Percentiles rank a stretch among this genome's conserved stretches.
These are phyloP conservation scores for Botryosphaeria agaves DNA, from an alignment of 2,329 filamentous ascomycete species.

Conservation along the genomic window DNA sequence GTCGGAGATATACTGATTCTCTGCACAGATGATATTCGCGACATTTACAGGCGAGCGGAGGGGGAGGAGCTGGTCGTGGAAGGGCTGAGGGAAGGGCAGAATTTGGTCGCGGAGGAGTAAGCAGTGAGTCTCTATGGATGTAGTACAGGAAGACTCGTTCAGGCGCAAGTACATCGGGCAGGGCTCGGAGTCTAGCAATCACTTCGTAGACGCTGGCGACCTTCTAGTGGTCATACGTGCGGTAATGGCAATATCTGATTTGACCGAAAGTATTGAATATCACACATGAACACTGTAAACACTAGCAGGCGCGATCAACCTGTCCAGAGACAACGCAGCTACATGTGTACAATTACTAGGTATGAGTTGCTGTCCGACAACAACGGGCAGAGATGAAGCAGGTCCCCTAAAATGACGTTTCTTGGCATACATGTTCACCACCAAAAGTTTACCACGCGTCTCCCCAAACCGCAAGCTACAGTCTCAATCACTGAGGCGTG, in stretches of 20 bases:
- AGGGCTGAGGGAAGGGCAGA: constrained; percentile 64
- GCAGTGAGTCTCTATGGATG: not conserved
- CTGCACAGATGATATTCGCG: constrained; percentile 66
- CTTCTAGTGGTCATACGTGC: not conserved
- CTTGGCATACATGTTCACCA: no score
- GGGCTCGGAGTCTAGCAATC: not conserved
- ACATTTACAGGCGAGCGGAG: constrained; percentile 73
- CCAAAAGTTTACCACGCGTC: no score
- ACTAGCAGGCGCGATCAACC: no score
- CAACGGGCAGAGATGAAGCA: no score
- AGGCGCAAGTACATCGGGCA: not conserved
- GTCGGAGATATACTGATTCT: constrained; percentile 4
- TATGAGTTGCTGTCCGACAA: no score
- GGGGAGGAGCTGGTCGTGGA: constrained; percentile 80
- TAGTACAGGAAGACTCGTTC: not conserved
- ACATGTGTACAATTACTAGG: no score
- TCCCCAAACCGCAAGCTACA: not conserved
- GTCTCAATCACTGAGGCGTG: constrained; percentile 1
- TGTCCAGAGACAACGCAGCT: no score
- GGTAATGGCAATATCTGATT: not conserved
- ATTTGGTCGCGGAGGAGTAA: constrained; percentile 47
- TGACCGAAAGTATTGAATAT: not conserved
- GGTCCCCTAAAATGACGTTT: no score
- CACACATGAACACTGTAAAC: no score
- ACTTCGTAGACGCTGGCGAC: not conserved